Evolutionary conservation across 148 eudicot species (phyloP).

Genomic region (Tetragonia tetragonoides): DNA sequence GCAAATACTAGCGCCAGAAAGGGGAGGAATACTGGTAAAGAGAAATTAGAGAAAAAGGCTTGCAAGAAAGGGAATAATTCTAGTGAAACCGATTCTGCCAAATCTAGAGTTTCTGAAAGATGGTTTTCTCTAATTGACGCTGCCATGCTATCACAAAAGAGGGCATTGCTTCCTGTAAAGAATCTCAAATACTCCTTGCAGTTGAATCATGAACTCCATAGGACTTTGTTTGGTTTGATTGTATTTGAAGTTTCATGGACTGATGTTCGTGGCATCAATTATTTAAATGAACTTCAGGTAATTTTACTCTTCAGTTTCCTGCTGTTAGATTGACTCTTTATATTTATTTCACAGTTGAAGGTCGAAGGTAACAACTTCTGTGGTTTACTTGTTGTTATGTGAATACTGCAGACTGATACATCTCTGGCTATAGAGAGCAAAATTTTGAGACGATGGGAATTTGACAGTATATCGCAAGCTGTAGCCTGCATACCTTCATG

Average conservation of each 20-base stretch:
- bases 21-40: constrained; percentile 43
- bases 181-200: constrained; percentile 71
- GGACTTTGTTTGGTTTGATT: constrained; percentile 89
- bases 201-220: constrained; percentile 65
- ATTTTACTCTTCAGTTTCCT: constrained; percentile 3
- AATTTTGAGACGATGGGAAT: constrained; percentile 93
- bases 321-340: constrained; percentile 5
- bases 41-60: constrained; percentile 38
- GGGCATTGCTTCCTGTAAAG: constrained; percentile 77
- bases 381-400: constrained; percentile 21
- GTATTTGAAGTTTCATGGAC: constrained; percentile 88
- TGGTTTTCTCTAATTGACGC: constrained; percentile 84
- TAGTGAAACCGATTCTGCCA: constrained; percentile 25
- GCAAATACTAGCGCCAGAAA: constrained; percentile 75
- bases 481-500: constrained; percentile 59
- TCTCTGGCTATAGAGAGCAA: constrained; percentile 84
- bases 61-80: constrained; percentile 31
- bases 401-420: constrained; percentile 77
- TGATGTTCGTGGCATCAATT: constrained; percentile 89
- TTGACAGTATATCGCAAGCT: constrained; percentile 83
- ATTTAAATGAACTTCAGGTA: constrained; percentile 94
- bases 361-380: neutral
- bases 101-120: constrained; percentile 44
- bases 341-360: neutral
- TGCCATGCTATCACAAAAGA: constrained; percentile 64